Base-by-base conservation (phyloP, 208 protist species). In the Balamuthia mandrillaris region DNA sequence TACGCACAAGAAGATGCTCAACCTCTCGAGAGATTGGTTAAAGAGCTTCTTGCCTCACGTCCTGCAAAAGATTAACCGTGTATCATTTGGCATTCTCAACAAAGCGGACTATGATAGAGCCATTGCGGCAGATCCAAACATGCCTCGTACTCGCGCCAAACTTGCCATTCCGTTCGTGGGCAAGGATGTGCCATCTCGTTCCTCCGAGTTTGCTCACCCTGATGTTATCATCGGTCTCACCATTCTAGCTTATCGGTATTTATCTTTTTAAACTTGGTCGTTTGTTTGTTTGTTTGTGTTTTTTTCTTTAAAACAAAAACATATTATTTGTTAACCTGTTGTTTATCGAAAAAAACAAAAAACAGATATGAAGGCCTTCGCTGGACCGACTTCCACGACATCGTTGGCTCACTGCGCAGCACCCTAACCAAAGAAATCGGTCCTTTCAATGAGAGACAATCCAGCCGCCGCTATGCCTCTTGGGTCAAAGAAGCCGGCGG, bases 121-220 rank as follows among this genome's bases (percentile, higher is more conserved):
- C 63, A 27, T 37, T 42, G 77, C 84, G 49, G 87, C 81, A 16
- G 88, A 93, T 75, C 90, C 91, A 9, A 84, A 81, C 18, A 96
- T 96, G 89, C 95, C 96, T 5, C 89, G 91, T 61, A 94, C 94
- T 74, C 92, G 95, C 2, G 84, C 87, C 58, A 83, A 96, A 83
- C 95, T 95, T 85, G 96, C 96, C 2, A 91, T 98, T 7, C 96
- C 96, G 1, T 98, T 98, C 84, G 95, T 98, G 51, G 96, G 96
- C 61, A 98, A 98, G 91, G 96, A 98, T 63, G 94, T 97, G 39
- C 96, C 96, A 29, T 97, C 95, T 47, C 90, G 91, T 49, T 95
- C 93, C 56, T 96, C 93, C 66, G 96, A 98, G 90, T 98, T 98
- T 75, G 95, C 96, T 10, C 96, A 98, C 77, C 96, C 96, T 16